A percentile compares a stretch with the other conserved stretches of the same genome.
Conservation (phyloP, 345 rosid species). For the Sisymbrium irio region DNA sequence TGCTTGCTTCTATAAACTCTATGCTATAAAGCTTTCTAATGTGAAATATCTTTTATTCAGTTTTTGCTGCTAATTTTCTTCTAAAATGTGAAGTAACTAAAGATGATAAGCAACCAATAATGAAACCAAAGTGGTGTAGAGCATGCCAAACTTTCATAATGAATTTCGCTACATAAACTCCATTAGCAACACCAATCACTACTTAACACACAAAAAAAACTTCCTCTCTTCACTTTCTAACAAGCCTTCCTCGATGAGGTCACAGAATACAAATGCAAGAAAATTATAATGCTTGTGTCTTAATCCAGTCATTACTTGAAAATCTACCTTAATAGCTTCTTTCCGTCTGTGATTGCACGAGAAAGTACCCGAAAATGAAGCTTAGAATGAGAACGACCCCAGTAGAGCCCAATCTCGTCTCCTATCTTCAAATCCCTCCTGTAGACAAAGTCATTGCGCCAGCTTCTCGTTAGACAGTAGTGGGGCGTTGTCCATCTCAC, state of each 20-base stretch:
- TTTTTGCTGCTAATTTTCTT: conserved; percentile 1
- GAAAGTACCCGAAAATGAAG: conserved; percentile 7
- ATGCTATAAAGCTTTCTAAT: conserved; percentile 15
- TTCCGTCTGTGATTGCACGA: background rate
- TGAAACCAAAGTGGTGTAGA: background rate
- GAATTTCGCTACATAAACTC: background rate
- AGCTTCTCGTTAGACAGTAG: background rate
- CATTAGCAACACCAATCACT: background rate
- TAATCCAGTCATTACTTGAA: background rate
- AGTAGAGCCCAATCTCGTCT: conserved; percentile 9
- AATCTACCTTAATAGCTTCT: background rate
- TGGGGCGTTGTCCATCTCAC: background rate
- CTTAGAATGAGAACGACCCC: background rate
- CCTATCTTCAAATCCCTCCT: background rate
- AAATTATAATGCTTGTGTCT: background rate
- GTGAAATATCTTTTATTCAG: conserved; percentile 3
- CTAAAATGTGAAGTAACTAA: background rate
- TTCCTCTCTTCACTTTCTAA: no score
- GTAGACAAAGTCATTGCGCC: background rate
- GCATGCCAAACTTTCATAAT: background rate
- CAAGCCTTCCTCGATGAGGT: background rate
- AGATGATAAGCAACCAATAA: background rate
- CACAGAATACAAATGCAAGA: background rate
- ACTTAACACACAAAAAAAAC: background rate
- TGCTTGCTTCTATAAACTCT: conserved; percentile 13